phyloP scores from a whole-genome alignment of 2,329 filamentous ascomycete genomes.

The Boeremia exigua region DNA sequence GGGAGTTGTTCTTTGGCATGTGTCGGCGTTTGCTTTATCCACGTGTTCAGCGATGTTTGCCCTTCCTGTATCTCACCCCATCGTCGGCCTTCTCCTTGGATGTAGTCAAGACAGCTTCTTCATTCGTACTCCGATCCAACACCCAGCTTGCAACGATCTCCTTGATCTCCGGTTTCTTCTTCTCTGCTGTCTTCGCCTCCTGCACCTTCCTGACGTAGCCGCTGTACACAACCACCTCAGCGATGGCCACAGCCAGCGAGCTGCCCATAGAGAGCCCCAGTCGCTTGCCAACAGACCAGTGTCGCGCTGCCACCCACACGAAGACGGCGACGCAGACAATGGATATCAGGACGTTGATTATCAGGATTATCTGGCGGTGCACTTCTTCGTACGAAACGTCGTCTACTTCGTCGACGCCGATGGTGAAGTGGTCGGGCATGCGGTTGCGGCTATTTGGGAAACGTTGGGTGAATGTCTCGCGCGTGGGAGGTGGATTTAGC shows the following conservation, averaged over 20 bases:
- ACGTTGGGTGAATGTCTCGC: slow-evolving; percentile 66
- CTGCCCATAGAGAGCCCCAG: slow-evolving; percentile 75
- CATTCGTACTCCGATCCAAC: slow-evolving; percentile 41
- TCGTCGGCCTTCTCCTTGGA: slow-evolving; percentile 37
- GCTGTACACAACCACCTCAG: slow-evolving; percentile 78
- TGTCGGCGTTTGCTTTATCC: slow-evolving; percentile 10
- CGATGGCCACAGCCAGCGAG: slow-evolving; percentile 71
- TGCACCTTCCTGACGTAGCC: slow-evolving; percentile 75
- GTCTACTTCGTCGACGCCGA: slow-evolving; percentile 55
- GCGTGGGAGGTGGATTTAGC: slow-evolving; percentile 64
- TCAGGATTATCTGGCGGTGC: slow-evolving; percentile 80
- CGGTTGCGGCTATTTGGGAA: slow-evolving; percentile 53
- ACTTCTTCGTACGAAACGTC: slow-evolving; percentile 74
- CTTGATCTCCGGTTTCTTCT: slow-evolving; percentile 67
- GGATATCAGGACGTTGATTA: slow-evolving; percentile 88
- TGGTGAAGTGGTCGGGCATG: slow-evolving; percentile 58
- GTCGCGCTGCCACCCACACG: slow-evolving; percentile 77
- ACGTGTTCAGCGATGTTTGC: slow-evolving; percentile 51
- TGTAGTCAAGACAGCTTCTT: slow-evolving; percentile 16
- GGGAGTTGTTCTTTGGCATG: slow-evolving; percentile 25
- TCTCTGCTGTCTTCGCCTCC: slow-evolving; percentile 70
- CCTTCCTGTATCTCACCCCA: slow-evolving; percentile 50
- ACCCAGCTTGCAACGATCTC: slow-evolving; percentile 77
- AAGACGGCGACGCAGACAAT: slow-evolving; percentile 79
- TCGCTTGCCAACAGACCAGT: slow-evolving; percentile 75